Conservation (phyloP, 176 grass and related monocot species). For the Rhynchospora pubera region DNA sequence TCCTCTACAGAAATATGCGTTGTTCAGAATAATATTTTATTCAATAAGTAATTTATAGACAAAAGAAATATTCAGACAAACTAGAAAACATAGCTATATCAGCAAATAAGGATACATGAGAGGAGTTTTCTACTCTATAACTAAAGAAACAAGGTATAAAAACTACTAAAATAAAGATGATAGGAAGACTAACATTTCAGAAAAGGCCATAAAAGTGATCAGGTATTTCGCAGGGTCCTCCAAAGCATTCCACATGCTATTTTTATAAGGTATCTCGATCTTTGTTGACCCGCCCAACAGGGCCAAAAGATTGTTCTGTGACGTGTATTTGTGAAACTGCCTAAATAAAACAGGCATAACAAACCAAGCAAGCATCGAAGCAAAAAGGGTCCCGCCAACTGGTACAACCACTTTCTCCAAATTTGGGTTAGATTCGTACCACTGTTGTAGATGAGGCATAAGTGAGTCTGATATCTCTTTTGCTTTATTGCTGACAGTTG, state of each 20-base stretch:
- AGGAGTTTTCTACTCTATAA: background rate
- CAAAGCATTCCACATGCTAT: slow-evolving; percentile 78
- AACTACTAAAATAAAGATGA: background rate
- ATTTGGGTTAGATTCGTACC: slow-evolving; percentile 63
- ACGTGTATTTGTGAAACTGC: slow-evolving; percentile 69
- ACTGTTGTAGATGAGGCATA: slow-evolving; percentile 52
- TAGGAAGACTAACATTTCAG: slow-evolving; percentile 59
- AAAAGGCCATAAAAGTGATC: slow-evolving; percentile 95
- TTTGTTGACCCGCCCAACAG: slow-evolving; percentile 42
- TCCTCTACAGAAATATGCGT: background rate
- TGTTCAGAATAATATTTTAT: background rate
- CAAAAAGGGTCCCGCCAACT: slow-evolving; percentile 52
- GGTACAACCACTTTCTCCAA: slow-evolving; percentile 77
- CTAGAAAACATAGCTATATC: background rate
- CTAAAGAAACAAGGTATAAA: background rate
- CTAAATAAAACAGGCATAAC: slow-evolving; percentile 78
- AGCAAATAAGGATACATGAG: background rate
- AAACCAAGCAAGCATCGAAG: slow-evolving; percentile 71
- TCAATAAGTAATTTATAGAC: background rate
- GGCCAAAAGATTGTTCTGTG: slow-evolving; percentile 45
- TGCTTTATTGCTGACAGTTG: slow-evolving; percentile 46
- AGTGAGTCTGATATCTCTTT: slow-evolving; percentile 55
- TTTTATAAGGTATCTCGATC: slow-evolving; percentile 54
- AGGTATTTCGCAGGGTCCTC: slow-evolving; percentile 95
- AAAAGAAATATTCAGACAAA: background rate